A percentile compares a stretch with the other conserved stretches of the same genome.
Conservation (phyloP, 2,329 filamentous ascomycete species). For the Penicillium sp. region DNA sequence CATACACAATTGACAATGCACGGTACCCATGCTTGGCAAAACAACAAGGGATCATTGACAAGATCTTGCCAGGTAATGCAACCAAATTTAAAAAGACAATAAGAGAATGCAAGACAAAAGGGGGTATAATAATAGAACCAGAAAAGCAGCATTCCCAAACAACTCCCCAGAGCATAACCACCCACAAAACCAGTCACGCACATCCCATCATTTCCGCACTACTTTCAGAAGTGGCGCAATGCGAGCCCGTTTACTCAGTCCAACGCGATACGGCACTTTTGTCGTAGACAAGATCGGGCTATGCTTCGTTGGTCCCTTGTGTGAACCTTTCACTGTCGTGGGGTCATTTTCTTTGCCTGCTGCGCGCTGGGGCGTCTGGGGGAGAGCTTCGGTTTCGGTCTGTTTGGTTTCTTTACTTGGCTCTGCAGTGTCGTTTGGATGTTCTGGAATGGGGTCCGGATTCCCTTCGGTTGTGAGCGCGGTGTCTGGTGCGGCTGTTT, state of each 20-base stretch:
- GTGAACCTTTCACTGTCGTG: background rate
- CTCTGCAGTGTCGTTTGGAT: background rate
- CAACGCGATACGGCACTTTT: constrained; percentile 49
- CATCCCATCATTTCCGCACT: constrained; percentile 40
- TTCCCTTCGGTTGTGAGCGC: background rate
- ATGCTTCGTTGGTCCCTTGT: constrained; percentile 42
- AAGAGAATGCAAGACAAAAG: constrained; percentile 3
- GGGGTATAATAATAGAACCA: constrained; percentile 9
- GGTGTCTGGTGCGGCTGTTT: background rate
- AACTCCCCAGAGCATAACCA: background rate
- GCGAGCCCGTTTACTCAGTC: constrained; percentile 51
- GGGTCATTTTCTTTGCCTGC: constrained; percentile 5
- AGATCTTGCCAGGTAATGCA: background rate
- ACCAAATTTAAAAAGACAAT: background rate
- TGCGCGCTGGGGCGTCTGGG: background rate
- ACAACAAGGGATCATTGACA: background rate
- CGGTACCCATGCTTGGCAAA: background rate
- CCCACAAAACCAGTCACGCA: background rate
- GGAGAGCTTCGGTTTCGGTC: constrained; percentile 2
- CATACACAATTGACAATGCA: background rate
- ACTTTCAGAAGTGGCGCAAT: constrained; percentile 53
- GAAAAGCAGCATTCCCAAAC: background rate
- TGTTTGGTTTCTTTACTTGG: background rate
- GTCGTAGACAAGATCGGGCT: constrained; percentile 44
- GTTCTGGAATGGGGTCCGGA: background rate